Conservation (phyloP, 306 rosid genomes). For the Abrus precatorius region DNA sequence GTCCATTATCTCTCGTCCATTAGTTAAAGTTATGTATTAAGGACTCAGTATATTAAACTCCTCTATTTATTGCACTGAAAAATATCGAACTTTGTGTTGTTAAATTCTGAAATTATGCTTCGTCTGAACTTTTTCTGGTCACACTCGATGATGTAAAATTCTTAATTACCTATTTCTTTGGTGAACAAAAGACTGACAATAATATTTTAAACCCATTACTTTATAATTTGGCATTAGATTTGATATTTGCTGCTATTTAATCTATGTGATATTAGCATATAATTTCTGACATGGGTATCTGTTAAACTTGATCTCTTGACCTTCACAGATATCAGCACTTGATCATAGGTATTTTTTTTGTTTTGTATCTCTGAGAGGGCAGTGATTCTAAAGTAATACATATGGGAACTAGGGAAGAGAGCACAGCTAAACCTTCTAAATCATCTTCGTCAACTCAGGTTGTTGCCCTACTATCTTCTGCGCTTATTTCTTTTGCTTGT, state of each 20-base stretch:
- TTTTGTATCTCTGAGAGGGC: constrained; percentile 38
- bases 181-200: background rate
- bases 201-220: background rate
- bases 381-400: constrained; percentile 42
- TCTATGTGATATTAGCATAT: background rate
- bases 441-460: constrained; percentile 69
- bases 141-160: background rate
- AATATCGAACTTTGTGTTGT: background rate
- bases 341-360: constrained; percentile 34
- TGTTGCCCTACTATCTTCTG: constrained; percentile 30
- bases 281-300: constrained; percentile 33
- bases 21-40: background rate
- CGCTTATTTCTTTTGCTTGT: background rate
- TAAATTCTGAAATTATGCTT: constrained; percentile 2
- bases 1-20: background rate
- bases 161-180: constrained; percentile 33
- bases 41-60: background rate
- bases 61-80: background rate
- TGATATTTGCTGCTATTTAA: constrained; percentile 37
- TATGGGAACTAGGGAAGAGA: constrained; percentile 98
- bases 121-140: background rate
- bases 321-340: constrained; percentile 43
- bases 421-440: constrained; percentile 81
- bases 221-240: constrained; percentile 25
- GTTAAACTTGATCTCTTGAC: constrained; percentile 45